Percentiles rank a stretch among this genome's conserved stretches.
phyloP scores from a whole-genome alignment of 2,329 filamentous ascomycete species.

The Colletotrichum siamense region DNA sequence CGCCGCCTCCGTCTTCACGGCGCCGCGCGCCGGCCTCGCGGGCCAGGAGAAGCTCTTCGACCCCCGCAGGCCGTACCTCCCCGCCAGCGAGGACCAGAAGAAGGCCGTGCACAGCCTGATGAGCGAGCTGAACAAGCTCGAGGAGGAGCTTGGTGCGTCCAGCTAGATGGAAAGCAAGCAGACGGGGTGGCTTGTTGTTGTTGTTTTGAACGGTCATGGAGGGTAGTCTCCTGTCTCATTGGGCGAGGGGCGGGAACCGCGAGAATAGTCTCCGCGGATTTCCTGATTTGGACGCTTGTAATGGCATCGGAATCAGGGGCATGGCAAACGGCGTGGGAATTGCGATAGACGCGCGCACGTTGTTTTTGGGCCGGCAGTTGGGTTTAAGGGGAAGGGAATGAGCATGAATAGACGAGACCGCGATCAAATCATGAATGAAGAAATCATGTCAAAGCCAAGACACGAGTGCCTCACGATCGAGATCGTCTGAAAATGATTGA shows the following conservation, averaged over 20 bases:
- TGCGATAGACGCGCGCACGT: background rate
- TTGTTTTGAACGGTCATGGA: background rate
- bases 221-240: background rate
- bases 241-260: background rate
- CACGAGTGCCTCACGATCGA: background rate
- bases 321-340: background rate
- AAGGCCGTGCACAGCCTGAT: constrained; percentile 43
- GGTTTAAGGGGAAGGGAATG: background rate
- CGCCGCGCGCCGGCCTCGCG: constrained; percentile 62
- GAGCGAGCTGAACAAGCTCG: constrained; percentile 50
- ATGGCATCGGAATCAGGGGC: background rate
- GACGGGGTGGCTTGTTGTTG: background rate
- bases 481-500: background rate
- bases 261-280: background rate
- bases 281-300: background rate
- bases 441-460: background rate
- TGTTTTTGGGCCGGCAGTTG: background rate
- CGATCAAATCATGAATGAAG: background rate
- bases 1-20: constrained; percentile 66
- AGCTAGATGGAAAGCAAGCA: background rate
- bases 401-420: background rate
- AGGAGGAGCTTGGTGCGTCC: constrained; percentile 29
- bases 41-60: constrained; percentile 62
- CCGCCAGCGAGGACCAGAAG: constrained; percentile 48
- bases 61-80: constrained; percentile 67